phyloP scores from a whole-genome alignment of 2,329 filamentous ascomycete genomes.

The Raffaelea deltoideospora region DNA sequence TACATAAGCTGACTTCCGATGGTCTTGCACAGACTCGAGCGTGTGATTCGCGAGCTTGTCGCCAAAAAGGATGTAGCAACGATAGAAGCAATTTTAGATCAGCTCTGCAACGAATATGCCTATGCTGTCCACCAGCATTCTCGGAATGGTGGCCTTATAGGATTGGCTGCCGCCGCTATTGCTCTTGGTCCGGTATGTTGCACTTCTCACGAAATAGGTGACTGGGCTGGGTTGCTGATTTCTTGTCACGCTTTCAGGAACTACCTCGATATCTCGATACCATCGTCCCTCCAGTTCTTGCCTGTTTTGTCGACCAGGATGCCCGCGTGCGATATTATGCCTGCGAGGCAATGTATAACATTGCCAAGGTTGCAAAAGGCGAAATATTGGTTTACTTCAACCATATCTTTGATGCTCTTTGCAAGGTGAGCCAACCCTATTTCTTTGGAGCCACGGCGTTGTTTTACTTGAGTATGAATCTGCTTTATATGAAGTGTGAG shows the following conservation, averaged over 20 bases:
- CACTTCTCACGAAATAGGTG: slow-evolving; percentile 19
- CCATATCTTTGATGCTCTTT: slow-evolving; percentile 91
- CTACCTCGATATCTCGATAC: slow-evolving; percentile 81
- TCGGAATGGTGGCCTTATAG: slow-evolving; percentile 89
- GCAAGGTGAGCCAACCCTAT: no score
- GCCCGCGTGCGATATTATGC: slow-evolving; percentile 94
- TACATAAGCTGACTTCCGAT: no score
- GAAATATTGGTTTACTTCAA: slow-evolving; percentile 97
- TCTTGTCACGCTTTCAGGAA: slow-evolving; percentile 44
- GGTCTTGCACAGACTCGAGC: slow-evolving; percentile 70
- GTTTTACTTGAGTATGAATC: no score
- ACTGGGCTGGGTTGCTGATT: background rate
- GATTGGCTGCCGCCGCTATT: slow-evolving; percentile 87
- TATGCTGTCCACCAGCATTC: slow-evolving; percentile 97
- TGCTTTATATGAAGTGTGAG: no score
- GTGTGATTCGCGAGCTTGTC: slow-evolving; percentile 72
- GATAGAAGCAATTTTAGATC: slow-evolving; percentile 79
- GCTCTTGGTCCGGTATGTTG: slow-evolving; percentile 65
- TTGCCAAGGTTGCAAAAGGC: slow-evolving; percentile 96
- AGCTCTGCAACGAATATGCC: slow-evolving; percentile 94
- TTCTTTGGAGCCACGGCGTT: background rate
- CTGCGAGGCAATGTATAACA: slow-evolving; percentile 99
- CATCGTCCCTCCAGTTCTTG: slow-evolving; percentile 90
- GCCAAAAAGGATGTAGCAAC: slow-evolving; percentile 60
- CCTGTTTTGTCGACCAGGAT: slow-evolving; percentile 97